A percentile compares a stretch with the other conserved stretches of the same genome.
phyloP scores from a whole-genome alignment of 768 basidiomycete species.

The Russula sp. region DNA sequence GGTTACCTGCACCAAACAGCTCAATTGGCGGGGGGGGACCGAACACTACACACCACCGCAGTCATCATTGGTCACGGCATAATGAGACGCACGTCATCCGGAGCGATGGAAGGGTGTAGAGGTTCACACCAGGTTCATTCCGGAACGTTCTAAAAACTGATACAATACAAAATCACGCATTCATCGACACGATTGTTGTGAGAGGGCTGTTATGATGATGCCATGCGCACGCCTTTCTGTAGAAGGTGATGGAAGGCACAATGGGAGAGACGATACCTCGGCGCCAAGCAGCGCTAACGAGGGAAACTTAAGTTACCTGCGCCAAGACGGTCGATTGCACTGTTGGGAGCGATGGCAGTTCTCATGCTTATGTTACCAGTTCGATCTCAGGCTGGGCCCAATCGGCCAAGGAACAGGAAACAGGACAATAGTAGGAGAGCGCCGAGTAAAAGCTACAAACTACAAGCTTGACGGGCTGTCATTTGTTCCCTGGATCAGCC shows the following conservation, averaged over 20 bases:
- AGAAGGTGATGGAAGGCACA: background rate
- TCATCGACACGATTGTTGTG: background rate
- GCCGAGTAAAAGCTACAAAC: constrained; percentile 12
- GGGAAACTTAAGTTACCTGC: background rate
- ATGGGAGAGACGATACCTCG: background rate
- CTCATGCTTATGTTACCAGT: background rate
- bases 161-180: background rate
- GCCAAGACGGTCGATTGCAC: background rate
- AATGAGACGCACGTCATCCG: background rate
- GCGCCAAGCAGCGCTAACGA: background rate
- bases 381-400: background rate
- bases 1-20: too few relatives aligned
- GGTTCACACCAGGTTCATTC: background rate
- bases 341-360: background rate
- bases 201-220: too few relatives aligned
- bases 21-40: background rate
- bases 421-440: too few relatives aligned
- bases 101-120: background rate
- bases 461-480: constrained; percentile 7
- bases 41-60: background rate
- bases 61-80: background rate
- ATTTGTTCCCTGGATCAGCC: background rate
- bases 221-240: too few relatives aligned
- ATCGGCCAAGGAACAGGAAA: background rate
- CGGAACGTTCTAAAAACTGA: background rate